Evolutionary conservation across 305 asterid genomes (phyloP).

Genomic region (Fraxinus nigra): DNA sequence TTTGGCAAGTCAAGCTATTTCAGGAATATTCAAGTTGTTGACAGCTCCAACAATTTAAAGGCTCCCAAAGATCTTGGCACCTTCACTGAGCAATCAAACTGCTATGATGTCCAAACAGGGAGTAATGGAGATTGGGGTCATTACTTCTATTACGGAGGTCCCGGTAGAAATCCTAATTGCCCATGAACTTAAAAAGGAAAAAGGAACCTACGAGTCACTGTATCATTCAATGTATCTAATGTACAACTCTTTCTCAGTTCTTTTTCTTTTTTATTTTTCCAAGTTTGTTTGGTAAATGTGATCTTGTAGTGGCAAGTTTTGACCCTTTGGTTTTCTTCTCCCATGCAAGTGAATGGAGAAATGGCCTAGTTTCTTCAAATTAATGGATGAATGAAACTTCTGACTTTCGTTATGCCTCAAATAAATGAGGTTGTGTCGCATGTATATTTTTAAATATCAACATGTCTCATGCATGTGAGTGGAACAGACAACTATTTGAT

Average conservation of each 20-base stretch:
- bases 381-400: conserved; percentile 15
- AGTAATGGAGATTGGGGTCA: conserved; percentile 71
- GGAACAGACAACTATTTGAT: conserved; percentile 16
- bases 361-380: conserved; percentile 43
- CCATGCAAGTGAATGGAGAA: conserved; percentile 41
- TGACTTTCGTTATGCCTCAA: neutral
- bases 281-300: conserved; percentile 35
- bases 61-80: conserved; percentile 65
- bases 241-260: conserved; percentile 14
- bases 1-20: conserved; percentile 80
- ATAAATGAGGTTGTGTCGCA: neutral
- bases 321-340: conserved; percentile 33
- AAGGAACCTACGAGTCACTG: conserved; percentile 23
- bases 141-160: conserved; percentile 83
- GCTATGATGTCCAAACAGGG: conserved; percentile 70
- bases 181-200: conserved; percentile 28
- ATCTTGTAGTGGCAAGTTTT: conserved; percentile 46
- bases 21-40: conserved; percentile 79
- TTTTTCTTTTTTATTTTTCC: conserved; percentile 2
- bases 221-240: conserved; percentile 39
- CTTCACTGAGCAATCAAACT: conserved; percentile 69
- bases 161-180: conserved; percentile 76
- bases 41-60: conserved; percentile 70
- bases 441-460: neutral
- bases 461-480: conserved; percentile 6